Evolutionary conservation across 129 eudicot genomes (phyloP).

Genomic region (Centaurea solstitialis): DNA sequence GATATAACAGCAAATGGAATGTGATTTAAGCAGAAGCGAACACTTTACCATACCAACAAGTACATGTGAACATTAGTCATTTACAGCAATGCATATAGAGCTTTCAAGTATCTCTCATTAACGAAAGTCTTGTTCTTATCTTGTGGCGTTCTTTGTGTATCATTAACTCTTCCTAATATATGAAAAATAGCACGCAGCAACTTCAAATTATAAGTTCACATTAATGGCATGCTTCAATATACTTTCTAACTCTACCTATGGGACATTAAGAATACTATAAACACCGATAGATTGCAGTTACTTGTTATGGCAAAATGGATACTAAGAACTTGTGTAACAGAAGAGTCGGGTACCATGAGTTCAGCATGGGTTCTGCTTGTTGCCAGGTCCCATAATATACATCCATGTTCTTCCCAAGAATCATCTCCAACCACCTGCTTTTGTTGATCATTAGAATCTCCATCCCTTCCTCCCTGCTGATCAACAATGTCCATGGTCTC

Average conservation of each 20-base stretch:
- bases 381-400: conserved; percentile 93
- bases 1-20: not conserved
- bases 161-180: not conserved
- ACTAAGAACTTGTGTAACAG: not conserved
- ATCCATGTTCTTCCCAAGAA: conserved; percentile 91
- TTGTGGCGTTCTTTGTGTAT: not conserved
- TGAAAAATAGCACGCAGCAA: not conserved
- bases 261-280: not conserved
- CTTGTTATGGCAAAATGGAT: not conserved
- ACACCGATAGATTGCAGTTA: not conserved
- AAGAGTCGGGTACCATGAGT: conserved; percentile 59
- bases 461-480: conserved; percentile 26
- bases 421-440: conserved; percentile 42
- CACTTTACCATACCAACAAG: not conserved
- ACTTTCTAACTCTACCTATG: not conserved
- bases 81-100: not conserved
- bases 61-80: not conserved
- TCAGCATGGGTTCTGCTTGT: conserved; percentile 82
- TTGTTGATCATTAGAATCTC: conserved; percentile 16
- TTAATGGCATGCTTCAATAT: not conserved
- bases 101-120: too few relatives aligned
- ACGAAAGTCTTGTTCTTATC: not conserved
- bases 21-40: not conserved
- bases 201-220: not conserved
- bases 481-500: conserved; percentile 50